phyloP scores from a whole-genome alignment of 2,329 filamentous ascomycete species.

The Aureobasidium vineae region DNA sequence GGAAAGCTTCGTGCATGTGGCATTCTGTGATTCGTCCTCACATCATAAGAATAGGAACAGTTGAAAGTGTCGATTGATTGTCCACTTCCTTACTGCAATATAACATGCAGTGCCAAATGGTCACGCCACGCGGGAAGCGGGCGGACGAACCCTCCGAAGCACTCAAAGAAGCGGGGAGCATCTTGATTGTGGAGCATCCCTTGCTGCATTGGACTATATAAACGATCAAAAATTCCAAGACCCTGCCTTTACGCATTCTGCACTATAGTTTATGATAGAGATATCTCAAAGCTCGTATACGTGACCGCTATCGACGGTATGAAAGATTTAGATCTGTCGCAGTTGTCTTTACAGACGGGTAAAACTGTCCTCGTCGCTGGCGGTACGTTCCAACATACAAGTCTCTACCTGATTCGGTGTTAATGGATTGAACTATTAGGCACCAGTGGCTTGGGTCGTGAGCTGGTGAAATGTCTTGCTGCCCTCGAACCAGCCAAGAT shows the following conservation, averaged over 20 bases:
- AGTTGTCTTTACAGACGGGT: not conserved
- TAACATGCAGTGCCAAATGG: not conserved
- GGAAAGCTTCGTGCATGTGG: not conserved
- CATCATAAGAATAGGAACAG: not conserved
- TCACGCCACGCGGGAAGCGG: not conserved
- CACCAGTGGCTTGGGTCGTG: constrained; percentile 49
- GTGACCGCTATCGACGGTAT: not conserved
- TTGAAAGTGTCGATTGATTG: not conserved
- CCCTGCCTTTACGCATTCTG: not conserved
- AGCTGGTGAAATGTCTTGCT: constrained; percentile 45
- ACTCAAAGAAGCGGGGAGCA: not conserved
- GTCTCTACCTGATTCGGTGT: not conserved
- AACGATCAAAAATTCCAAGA: not conserved
- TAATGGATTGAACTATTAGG: constrained; percentile 33
- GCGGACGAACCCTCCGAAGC: not conserved
- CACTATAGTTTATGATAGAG: not conserved
- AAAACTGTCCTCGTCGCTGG: constrained; percentile 29
- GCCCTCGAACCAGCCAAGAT: constrained; percentile 46
- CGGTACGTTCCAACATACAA: not conserved
- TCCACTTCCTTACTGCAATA: not conserved
- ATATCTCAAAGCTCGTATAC: not conserved
- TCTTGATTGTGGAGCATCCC: not conserved
- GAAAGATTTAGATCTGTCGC: not conserved
- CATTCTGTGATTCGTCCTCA: not conserved
- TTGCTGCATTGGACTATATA: not conserved